Evolutionary conservation across 1,139 yeast genomes (phyloP).

Genomic region (Hanseniaspora uvarum): DNA sequence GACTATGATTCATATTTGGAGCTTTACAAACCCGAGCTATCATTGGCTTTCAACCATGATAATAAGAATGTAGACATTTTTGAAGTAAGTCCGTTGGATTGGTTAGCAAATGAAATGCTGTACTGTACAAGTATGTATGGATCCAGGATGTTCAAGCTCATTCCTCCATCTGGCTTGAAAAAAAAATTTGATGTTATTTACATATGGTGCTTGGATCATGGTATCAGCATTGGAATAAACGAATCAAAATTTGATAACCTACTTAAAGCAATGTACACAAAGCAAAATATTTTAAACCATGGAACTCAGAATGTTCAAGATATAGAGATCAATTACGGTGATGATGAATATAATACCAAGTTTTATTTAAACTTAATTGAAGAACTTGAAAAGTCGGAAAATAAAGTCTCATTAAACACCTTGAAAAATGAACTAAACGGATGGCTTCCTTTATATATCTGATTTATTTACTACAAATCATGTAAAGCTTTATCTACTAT

Average conservation of each 20-base stretch:
- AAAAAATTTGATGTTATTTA: background rate
- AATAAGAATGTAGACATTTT: background rate
- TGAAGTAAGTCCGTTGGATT: background rate
- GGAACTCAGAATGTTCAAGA: constrained; percentile 20
- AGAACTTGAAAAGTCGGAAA: constrained; percentile 7
- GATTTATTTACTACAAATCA: background rate
- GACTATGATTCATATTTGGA: background rate
- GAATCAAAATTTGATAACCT: background rate
- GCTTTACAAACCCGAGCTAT: background rate
- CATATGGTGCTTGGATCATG: constrained; percentile 14
- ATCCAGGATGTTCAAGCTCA: constrained; percentile 7
- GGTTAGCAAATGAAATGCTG: constrained; percentile 1
- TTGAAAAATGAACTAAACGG: constrained; percentile 13
- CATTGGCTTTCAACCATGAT: background rate
- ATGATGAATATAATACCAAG: background rate
- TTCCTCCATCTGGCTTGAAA: background rate
- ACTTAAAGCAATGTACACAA: constrained; percentile 6
- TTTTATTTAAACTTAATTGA: background rate
- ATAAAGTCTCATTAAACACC: constrained; percentile 18
- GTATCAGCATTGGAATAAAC: constrained; percentile 6
- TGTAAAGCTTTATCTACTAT: constrained; percentile 23
- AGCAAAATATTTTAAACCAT: background rate
- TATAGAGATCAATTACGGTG: constrained; percentile 16
- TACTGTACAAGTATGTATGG: background rate
- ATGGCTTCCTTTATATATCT: constrained; percentile 21